Conservation (phyloP, 257 asterid genomes). For the Solanum medicagineum region DNA sequence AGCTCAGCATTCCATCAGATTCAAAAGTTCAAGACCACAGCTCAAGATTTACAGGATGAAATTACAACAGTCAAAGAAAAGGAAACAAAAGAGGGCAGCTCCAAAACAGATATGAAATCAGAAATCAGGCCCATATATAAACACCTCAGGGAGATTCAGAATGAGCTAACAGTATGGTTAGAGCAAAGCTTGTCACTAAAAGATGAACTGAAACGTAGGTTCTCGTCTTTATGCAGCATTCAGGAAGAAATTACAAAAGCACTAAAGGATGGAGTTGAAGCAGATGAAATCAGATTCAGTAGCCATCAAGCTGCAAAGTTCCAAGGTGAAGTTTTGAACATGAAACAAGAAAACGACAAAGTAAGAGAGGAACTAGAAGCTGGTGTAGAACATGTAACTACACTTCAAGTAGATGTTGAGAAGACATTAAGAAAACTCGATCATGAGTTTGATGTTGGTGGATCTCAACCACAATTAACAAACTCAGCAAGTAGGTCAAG, state of each 20-base stretch:
- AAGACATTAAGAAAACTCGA: constrained; percentile 42
- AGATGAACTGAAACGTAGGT: constrained; percentile 60
- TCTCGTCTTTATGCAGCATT: constrained; percentile 53
- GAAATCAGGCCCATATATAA: constrained; percentile 74
- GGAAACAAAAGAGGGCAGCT: constrained; percentile 38
- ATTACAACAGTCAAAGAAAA: constrained; percentile 40
- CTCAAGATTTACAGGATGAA: constrained; percentile 56
- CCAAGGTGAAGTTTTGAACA: constrained; percentile 83
- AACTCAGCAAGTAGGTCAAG: constrained; percentile 28
- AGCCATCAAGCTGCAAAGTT: constrained; percentile 92
- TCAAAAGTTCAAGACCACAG: constrained; percentile 68
- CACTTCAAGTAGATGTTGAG: constrained; percentile 51
- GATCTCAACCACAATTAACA: constrained; percentile 40
- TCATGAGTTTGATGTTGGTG: constrained; percentile 50
- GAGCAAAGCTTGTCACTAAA: constrained; percentile 53
- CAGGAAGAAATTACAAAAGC: constrained; percentile 73
- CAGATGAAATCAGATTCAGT: constrained; percentile 53
- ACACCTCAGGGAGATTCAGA: constrained; percentile 71
- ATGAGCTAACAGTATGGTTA: constrained; percentile 67
- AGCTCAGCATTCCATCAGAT: constrained; percentile 84
- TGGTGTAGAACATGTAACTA: constrained; percentile 47
- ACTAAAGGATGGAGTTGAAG: constrained; percentile 54
- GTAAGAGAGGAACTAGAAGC: constrained; percentile 67
- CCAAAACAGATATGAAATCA: constrained; percentile 31
- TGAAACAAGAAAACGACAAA: constrained; percentile 89